phyloP scores from a whole-genome alignment of 108 stramenopile species.

The Cyclotella sp. region DNA sequence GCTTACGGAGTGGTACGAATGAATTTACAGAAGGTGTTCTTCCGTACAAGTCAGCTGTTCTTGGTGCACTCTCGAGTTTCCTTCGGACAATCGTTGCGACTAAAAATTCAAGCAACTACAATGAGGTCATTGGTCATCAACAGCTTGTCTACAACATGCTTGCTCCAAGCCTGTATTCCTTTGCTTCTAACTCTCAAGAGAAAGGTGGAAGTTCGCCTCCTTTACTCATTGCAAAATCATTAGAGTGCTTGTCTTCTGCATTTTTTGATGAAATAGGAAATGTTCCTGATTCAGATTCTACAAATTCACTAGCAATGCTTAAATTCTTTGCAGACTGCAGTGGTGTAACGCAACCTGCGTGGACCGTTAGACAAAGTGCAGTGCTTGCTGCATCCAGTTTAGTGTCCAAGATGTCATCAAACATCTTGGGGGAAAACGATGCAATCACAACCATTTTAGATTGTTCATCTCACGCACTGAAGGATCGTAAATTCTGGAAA shows the following conservation, averaged over 20 bases:
- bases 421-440: slow-evolving; percentile 49
- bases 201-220: slow-evolving; percentile 55
- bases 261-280: slow-evolving; percentile 67
- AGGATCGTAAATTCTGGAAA: slow-evolving; percentile 87
- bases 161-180: slow-evolving; percentile 42
- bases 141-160: slow-evolving; percentile 31
- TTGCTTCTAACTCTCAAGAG: slow-evolving; percentile 23
- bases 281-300: not conserved
- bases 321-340: slow-evolving; percentile 28
- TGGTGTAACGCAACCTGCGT: slow-evolving; percentile 39
- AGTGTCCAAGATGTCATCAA: slow-evolving; percentile 44
- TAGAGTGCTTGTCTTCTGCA: slow-evolving; percentile 65
- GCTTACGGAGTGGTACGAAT: slow-evolving; percentile 39
- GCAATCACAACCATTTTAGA: slow-evolving; percentile 49
- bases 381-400: slow-evolving; percentile 58
- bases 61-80: slow-evolving; percentile 54
- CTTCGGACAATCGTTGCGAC: slow-evolving; percentile 43
- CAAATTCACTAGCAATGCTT: slow-evolving; percentile 28
- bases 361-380: slow-evolving; percentile 62
- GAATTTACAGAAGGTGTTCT: slow-evolving; percentile 56
- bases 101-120: slow-evolving; percentile 13
- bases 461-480: slow-evolving; percentile 53
- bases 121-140: slow-evolving; percentile 24
- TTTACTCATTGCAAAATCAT: slow-evolving; percentile 69
- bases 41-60: slow-evolving; percentile 66